Evolutionary conservation across 129 eudicot species (phyloP).

Genomic region (Escallonia herrerae): DNA sequence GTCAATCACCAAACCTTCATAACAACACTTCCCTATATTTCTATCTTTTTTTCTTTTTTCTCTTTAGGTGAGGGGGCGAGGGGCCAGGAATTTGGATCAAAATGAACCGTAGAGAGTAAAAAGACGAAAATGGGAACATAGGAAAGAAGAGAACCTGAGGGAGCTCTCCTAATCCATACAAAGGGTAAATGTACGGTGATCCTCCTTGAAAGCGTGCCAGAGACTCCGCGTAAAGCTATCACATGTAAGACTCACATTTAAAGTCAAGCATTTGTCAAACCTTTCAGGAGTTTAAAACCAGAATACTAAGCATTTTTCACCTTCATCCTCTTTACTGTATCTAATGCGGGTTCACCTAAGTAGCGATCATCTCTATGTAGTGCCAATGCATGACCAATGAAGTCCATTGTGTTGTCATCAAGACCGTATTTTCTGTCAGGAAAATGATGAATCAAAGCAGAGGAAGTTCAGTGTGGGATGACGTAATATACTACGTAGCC

Average conservation of each 20-base stretch:
- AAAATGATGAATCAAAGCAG: neutral
- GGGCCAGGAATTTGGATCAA: too few species aligned
- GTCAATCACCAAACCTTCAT: neutral
- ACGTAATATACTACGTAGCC: too few species aligned
- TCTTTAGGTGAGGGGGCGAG: too few species aligned
- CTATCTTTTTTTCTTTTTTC: neutral
- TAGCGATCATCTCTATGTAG: conserved; percentile 94
- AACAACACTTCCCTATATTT: neutral
- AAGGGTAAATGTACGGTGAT: conserved; percentile 65
- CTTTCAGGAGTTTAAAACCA: neutral
- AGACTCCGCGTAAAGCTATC: conserved; percentile 66
- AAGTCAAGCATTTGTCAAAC: neutral
- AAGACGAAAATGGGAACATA: neutral
- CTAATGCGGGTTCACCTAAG: conserved; percentile 81
- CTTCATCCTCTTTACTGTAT: conserved; percentile 91
- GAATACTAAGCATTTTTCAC: conserved; percentile 24
- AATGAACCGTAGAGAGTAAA: neutral
- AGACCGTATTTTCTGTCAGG: conserved; percentile 78
- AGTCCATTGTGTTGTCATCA: conserved; percentile 92
- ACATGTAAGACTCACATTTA: neutral
- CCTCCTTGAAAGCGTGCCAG: conserved; percentile 77
- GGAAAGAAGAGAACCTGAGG: conserved; percentile 43
- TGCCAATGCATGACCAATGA: conserved; percentile 91
- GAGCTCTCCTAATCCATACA: conserved; percentile 67
- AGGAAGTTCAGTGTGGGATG: too few species aligned